Evolutionary conservation across 768 basidiomycete genomes (phyloP).

Genomic region (Leccinum rimulosum): DNA sequence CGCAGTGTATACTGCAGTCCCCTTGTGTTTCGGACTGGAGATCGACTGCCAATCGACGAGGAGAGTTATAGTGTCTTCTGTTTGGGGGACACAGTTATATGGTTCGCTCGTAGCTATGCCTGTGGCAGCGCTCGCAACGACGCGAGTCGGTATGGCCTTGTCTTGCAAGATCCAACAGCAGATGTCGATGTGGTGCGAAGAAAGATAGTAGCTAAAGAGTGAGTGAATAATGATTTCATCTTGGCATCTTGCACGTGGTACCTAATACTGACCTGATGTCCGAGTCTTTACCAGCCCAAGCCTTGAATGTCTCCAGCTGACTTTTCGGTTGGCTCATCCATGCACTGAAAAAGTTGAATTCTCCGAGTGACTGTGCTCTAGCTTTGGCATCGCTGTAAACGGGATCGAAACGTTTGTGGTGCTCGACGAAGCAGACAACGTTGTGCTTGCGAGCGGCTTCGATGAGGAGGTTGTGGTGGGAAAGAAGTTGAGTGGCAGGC

Average conservation of each 20-base stretch:
- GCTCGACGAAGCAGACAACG: constrained; percentile 91
- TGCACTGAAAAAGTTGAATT: constrained; percentile 94
- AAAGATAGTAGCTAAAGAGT: constrained; percentile 79
- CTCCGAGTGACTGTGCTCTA: constrained; percentile 71
- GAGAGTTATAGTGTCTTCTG: constrained; percentile 94
- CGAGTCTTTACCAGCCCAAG: constrained; percentile 93
- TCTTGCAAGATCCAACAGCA: constrained; percentile 83
- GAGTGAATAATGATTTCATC: neutral
- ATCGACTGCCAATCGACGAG: constrained; percentile 91
- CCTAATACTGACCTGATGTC: constrained; percentile 69
- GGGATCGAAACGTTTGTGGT: constrained; percentile 90
- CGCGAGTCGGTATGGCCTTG: constrained; percentile 74
- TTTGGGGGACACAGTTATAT: constrained; percentile 80
- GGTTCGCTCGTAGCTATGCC: constrained; percentile 90
- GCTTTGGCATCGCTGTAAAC: constrained; percentile 90
- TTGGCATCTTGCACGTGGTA: neutral
- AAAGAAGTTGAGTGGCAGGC: constrained; percentile 83
- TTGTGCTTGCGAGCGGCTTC: constrained; percentile 74
- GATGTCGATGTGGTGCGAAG: constrained; percentile 92
- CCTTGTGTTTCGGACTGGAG: constrained; percentile 69
- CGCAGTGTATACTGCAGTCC: constrained; percentile 90
- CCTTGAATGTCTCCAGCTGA: constrained; percentile 91
- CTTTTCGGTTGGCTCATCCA: constrained; percentile 99
- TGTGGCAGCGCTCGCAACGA: constrained; percentile 86
- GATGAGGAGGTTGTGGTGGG: constrained; percentile 79